Base-by-base conservation (phyloP, 2,329 filamentous ascomycete genomes). In the Colletotrichum sansevieriae region DNA sequence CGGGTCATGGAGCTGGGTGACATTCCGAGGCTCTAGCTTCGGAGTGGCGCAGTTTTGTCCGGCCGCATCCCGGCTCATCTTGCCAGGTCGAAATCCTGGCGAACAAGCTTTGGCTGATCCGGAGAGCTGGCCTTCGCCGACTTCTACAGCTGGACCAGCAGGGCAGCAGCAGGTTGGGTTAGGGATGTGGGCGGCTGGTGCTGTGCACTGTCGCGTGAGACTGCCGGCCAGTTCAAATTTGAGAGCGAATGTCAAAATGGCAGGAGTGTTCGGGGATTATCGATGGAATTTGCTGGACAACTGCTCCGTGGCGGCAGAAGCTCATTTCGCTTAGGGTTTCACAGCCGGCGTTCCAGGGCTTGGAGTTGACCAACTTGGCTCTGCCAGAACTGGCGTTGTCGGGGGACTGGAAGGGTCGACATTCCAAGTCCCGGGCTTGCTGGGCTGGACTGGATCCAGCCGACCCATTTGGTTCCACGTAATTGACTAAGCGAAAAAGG, bases 271-370 rank as follows among this genome's bases (percentile, higher is more conserved):
- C 59, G 60, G 29, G 37, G 62, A 66, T 66, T 29, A 51, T 52
- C 46, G 43, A 61, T 39, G 66, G 55, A 49, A 66, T 66, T 65
- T 29, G 66, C 35, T 59, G 56, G 61, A 22, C 15, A 22, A 43
- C 15, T 71, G 65, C 63, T 57, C 69, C 63, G 65, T 52, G 69
- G 65, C 56, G 58, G 64, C 68, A 59, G 68, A 12, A 66, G 65
- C 55, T 71, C 63, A 71, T 71, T 63, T 71, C 70, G 70, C 68
- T 71, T 71, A 65, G 43, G 64, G 67, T 63, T 70, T 70, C 67
- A 58, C 63, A 62, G 58, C 63, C 58, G 57, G 52, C 63, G 44
- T 57, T 51, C 51, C 57, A 56, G 63, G 61, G 47, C 46, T 47
- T 44, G 54, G 46, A 22, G 52, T 58, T 39, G 37, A 6, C 37